A percentile compares a stretch with the other conserved stretches of the same genome.
Evolutionary conservation across 768 basidiomycete genomes (phyloP).

Genomic region (Mycena galopus): DNA sequence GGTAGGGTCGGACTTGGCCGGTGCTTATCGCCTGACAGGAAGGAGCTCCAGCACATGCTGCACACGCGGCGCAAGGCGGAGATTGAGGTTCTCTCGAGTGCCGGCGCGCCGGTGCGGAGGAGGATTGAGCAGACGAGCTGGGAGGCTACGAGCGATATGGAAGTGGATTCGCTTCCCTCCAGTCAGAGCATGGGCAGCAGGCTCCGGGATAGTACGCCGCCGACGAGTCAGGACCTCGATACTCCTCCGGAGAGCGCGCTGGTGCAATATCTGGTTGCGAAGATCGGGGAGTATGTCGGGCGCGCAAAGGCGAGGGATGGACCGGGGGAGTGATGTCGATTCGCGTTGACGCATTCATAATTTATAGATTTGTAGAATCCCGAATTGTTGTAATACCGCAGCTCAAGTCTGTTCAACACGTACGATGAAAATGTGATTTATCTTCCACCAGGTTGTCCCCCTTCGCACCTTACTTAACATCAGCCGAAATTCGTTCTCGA

Average conservation of each 20-base stretch:
- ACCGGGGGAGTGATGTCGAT: background rate
- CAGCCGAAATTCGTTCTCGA: no score
- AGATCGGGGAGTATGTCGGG: constrained; percentile 39
- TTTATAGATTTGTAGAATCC: background rate
- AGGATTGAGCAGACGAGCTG: background rate
- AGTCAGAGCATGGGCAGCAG: background rate
- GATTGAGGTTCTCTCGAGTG: constrained; percentile 76
- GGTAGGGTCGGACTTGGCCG: background rate
- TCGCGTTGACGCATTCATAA: background rate
- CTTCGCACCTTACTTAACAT: no score
- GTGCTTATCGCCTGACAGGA: constrained; percentile 57
- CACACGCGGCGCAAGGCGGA: constrained; percentile 91
- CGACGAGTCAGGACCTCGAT: constrained; percentile 13
- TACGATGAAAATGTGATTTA: no score
- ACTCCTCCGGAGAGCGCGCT: constrained; percentile 35
- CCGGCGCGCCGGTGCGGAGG: constrained; percentile 11
- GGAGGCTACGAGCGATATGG: background rate
- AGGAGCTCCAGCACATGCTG: constrained; percentile 85
- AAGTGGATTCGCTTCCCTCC: background rate
- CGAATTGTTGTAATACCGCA: background rate
- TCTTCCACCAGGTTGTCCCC: no score
- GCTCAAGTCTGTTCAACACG: no score
- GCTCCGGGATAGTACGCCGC: constrained; percentile 19
- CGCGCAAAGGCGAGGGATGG: constrained; percentile 2
- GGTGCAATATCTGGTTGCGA: constrained; percentile 42